Base-by-base conservation (phyloP, 495 filamentous ascomycete genomes). In the Polyplosphaeria fusca region DNA sequence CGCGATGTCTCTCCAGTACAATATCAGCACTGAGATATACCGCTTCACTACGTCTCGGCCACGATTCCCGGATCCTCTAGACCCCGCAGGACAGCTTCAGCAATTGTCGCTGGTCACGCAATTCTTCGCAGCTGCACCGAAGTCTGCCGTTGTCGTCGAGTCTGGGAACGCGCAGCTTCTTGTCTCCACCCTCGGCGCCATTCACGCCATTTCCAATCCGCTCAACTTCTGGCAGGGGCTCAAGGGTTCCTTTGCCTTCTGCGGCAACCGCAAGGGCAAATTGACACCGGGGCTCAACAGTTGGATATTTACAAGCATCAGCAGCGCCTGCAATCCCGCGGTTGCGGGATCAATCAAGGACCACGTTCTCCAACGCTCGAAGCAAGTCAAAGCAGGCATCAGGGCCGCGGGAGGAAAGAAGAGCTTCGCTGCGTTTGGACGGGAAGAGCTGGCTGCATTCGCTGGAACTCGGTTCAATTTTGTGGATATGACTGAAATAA, bases 301-400 rank as follows among this genome's bases (percentile, higher is more conserved):
- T 2, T 25, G 40, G 3, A 35, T 40, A 4, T 40, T 51, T 4
- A 18, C 9, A 18, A 40, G 16, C n/a, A 51, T 51, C 14, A 23
- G 18, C 5, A 9, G 12, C 9, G 13, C 30, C 4, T 40, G 27
- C 25, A 11, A 12, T 20, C 30, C 32, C 13, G 23, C 2, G 3
- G 28, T 40, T 38, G 27, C 20, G 32, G 22, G n/a, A 3, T 4
- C 47, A 12, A 32, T 18, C 4, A 51, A 51, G 14, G 28, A 38
- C 4, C 47, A 51, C 32, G 12, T 51, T 9, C 32, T 51, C 3
- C 47, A 51, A 26, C 27, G 30, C 12, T 51, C 27, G 12, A 51
- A 40, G 47, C 32, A 39, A 25, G 47, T 51, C 47, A 51, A 51
- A 20, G 22, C 28, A 11, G 28, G 47, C 16, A 51, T 51, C 19